phyloP scores from a whole-genome alignment of 495 filamentous ascomycete species.

The Apiosordaria backusii region DNA sequence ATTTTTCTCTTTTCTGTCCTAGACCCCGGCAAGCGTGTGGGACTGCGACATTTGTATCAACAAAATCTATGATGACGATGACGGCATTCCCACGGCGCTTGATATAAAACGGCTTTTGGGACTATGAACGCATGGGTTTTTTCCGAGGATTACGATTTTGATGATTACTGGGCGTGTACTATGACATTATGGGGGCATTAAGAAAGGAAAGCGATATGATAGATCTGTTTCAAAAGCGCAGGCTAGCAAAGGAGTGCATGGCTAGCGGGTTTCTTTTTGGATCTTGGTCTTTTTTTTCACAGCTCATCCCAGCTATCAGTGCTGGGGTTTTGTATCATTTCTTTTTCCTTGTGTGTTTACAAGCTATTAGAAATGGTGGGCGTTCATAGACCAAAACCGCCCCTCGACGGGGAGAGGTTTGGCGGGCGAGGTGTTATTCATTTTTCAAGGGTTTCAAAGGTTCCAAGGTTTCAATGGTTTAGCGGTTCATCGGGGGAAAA shows the following conservation, averaged over 20 bases:
- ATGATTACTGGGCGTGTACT: background rate
- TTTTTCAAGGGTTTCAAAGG: background rate
- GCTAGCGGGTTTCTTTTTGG: background rate
- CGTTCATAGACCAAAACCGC: background rate
- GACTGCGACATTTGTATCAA: background rate
- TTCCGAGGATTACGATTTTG: background rate
- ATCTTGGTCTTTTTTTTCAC: background rate
- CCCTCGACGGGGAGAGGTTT: background rate
- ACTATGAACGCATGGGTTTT: background rate
- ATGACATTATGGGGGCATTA: background rate
- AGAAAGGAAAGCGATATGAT: background rate
- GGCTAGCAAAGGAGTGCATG: background rate
- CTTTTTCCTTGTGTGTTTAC: background rate
- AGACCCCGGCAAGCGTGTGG: background rate
- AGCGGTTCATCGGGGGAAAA: background rate
- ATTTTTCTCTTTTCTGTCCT: background rate
- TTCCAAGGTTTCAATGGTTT: too few relatives aligned
- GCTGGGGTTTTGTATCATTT: background rate
- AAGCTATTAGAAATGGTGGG: background rate
- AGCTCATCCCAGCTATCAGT: background rate
- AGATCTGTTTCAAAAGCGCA: background rate
- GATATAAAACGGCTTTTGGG: background rate
- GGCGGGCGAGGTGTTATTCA: background rate
- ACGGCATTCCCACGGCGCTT: background rate
- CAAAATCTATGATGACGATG: background rate